Conservation (phyloP, 2,329 filamentous ascomycete species). For the Proliferodiscus dingleyae region DNA sequence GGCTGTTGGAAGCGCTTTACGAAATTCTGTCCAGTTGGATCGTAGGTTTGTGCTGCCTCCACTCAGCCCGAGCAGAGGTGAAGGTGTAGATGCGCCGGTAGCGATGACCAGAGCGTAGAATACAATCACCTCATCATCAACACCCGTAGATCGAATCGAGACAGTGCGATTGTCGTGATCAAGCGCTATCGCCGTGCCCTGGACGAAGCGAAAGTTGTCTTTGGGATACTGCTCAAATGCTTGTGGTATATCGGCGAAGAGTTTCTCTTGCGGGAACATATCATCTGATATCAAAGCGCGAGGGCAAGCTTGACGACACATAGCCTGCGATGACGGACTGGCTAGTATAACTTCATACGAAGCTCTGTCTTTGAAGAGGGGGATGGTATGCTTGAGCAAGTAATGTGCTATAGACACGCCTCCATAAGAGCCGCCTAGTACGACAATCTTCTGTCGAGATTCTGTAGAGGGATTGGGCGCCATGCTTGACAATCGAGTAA, state of each 20-base stretch:
- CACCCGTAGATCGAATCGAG: slow-evolving; percentile 18
- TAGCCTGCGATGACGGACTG: slow-evolving; percentile 37
- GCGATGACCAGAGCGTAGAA: slow-evolving; percentile 46
- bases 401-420: slow-evolving; percentile 49
- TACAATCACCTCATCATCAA: slow-evolving; percentile 22
- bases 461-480: neutral
- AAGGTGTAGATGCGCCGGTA: slow-evolving; percentile 42
- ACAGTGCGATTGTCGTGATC: slow-evolving; percentile 34
- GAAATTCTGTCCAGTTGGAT: slow-evolving; percentile 36
- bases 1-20: slow-evolving; percentile 35
- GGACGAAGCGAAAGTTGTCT: slow-evolving; percentile 37
- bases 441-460: slow-evolving; percentile 35
- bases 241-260: slow-evolving; percentile 38
- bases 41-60: slow-evolving; percentile 32
- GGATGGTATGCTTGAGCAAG: slow-evolving; percentile 46
- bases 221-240: slow-evolving; percentile 38
- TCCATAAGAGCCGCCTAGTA: slow-evolving; percentile 50
- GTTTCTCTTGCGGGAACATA: slow-evolving; percentile 39
- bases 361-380: slow-evolving; percentile 34
- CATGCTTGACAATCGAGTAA: neutral
- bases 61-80: slow-evolving; percentile 40
- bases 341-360: slow-evolving; percentile 40
- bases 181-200: slow-evolving; percentile 36
- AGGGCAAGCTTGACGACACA: slow-evolving; percentile 41
- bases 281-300: slow-evolving; percentile 43